Percentiles rank a stretch among this genome's conserved stretches.
These are phyloP conservation scores for Amyloporia xantha DNA, from an alignment of 768 basidiomycete species.

Conservation along the genomic window DNA sequence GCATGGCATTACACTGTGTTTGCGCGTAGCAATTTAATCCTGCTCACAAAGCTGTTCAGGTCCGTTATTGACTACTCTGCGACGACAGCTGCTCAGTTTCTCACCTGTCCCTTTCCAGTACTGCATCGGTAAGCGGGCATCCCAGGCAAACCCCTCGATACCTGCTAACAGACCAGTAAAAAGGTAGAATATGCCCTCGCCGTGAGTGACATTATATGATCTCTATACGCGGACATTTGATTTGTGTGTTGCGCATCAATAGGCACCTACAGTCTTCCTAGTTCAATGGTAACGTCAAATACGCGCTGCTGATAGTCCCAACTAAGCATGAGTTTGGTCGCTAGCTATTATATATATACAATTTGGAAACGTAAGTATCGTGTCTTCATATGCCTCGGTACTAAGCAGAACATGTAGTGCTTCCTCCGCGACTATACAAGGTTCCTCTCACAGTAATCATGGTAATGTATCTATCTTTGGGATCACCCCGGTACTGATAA, in stretches of 20 bases:
- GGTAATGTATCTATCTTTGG: no score
- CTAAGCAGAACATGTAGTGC: neutral
- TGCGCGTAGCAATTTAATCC: neutral
- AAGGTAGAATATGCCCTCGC: neutral
- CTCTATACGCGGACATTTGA: neutral
- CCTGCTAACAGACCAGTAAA: no score
- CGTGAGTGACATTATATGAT: neutral
- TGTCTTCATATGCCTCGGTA: neutral
- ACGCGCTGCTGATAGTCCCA: no score
- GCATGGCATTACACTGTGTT: neutral
- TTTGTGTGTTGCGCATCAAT: no score
- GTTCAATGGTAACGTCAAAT: neutral
- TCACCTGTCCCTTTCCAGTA: no score
- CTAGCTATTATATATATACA: neutral
- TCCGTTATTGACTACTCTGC: no score
- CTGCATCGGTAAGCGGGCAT: no score
- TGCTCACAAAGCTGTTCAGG: neutral
- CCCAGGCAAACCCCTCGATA: no score
- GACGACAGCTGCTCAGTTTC: no score
- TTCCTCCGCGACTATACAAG: neutral
- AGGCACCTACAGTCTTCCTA: neutral
- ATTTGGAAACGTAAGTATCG: neutral
- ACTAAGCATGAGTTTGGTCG: no score
- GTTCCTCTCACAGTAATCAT: neutral
- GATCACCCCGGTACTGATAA: no score